Percentiles rank a stretch among this genome's conserved stretches.
These are phyloP conservation scores for Lactuca saligna DNA, from an alignment of 129 eudicot genomes.

Conservation along the genomic window DNA sequence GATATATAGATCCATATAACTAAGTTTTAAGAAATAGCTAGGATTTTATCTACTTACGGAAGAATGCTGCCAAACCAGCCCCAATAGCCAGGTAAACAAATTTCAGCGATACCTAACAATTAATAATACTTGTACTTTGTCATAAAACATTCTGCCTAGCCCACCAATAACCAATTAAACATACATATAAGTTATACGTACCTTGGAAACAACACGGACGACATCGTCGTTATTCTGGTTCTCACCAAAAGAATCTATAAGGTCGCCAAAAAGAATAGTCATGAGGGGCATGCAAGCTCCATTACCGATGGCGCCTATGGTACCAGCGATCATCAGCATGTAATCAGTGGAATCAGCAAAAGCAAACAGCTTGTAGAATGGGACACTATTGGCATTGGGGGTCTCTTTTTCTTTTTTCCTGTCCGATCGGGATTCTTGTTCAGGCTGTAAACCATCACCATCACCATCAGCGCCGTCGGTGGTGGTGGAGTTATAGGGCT, in stretches of 20 bases:
- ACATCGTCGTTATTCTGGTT: slow-evolving; percentile 40
- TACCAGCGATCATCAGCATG: slow-evolving; percentile 67
- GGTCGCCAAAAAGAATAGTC: slow-evolving; percentile 72
- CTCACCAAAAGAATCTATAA: slow-evolving; percentile 67
- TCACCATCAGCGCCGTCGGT: neutral
- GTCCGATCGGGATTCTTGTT: neutral
- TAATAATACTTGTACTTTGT: neutral
- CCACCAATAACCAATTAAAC: too few species aligned
- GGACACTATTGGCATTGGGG: slow-evolving; percentile 38
- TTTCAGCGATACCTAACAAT: slow-evolving; percentile 53
- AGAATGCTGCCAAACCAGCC: slow-evolving; percentile 65
- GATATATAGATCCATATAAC: too few species aligned
- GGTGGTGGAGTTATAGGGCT: slow-evolving; percentile 26
- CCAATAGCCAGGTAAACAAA: slow-evolving; percentile 76
- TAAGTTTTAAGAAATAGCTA: too few species aligned
- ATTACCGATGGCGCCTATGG: slow-evolving; percentile 72
- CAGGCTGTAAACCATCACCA: neutral
- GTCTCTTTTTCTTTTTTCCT: slow-evolving; percentile 27
- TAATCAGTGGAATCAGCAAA: slow-evolving; percentile 78
- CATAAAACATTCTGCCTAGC: neutral
- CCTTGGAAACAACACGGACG: slow-evolving; percentile 70
- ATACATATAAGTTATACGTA: slow-evolving; percentile 4
- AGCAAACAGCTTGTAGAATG: slow-evolving; percentile 76
- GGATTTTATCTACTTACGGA: slow-evolving; percentile 55
- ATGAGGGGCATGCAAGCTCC: slow-evolving; percentile 74